Percentiles rank a stretch among this genome's conserved stretches.
phyloP scores from a whole-genome alignment of 2,329 filamentous ascomycete genomes.

The Phialemonium atrogriseum region DNA sequence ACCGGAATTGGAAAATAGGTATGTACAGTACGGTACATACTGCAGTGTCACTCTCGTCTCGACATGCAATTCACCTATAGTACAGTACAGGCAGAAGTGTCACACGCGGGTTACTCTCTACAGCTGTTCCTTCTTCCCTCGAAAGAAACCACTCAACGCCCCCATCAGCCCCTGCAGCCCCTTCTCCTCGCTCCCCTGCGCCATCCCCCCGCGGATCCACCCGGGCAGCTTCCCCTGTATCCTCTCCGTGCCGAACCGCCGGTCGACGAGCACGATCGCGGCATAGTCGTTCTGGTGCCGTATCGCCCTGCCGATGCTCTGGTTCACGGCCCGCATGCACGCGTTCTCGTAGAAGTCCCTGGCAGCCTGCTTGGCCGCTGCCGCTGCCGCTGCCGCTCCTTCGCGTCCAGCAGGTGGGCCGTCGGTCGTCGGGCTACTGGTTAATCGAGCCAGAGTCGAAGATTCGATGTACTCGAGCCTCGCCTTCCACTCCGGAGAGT shows the following conservation, averaged over 20 bases:
- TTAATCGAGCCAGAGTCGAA: conserved; percentile 34
- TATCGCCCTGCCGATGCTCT: conserved; percentile 90
- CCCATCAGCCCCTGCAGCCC: conserved; percentile 52
- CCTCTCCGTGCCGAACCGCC: conserved; percentile 63
- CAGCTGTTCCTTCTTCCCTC: conserved; percentile 35
- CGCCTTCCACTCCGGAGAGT: conserved; percentile 86
- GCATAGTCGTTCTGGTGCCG: conserved; percentile 84
- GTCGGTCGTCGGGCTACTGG: conserved; percentile 3
- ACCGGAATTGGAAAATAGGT: too few relatives aligned
- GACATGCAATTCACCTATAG: too few relatives aligned
- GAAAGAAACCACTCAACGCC: conserved; percentile 48
- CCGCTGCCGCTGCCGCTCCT: conserved; percentile 27
- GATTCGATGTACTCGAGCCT: conserved; percentile 80
- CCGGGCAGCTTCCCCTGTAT: conserved; percentile 75
- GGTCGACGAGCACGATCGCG: conserved; percentile 77
- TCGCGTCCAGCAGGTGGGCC: conserved; percentile 8
- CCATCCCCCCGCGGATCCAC: conserved; percentile 75
- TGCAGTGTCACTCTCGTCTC: too few relatives aligned
- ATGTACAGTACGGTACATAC: too few relatives aligned
- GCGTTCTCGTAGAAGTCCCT: conserved; percentile 87
- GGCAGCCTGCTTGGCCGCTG: conserved; percentile 45
- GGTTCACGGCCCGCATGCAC: conserved; percentile 95
- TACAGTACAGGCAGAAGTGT: too few relatives aligned
- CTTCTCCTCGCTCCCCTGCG: conserved; percentile 36
- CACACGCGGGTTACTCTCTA: too few relatives aligned